Evolutionary conservation across 1,139 yeast genomes (phyloP), one percentile per base, ranked within the genome.

Genomic region (Nakaseomyces nivariensis): DNA sequence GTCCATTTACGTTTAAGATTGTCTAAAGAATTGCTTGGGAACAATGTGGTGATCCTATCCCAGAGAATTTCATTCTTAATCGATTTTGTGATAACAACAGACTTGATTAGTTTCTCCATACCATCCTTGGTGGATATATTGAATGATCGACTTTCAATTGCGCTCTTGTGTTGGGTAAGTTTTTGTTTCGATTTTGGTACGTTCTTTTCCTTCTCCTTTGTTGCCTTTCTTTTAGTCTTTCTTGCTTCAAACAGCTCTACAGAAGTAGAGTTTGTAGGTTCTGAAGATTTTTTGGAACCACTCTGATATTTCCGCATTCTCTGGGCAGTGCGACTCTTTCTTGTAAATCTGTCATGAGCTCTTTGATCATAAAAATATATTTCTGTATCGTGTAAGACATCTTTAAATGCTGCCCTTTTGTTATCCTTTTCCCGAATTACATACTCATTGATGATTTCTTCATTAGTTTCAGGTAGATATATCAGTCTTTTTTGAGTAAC

Each of bases 1-100:
- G 63, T 60, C 66, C 68, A 66, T 43, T 62, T 63, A 45, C 63
- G 64, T 51, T 64, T 63, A 7, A 66, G 48, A 49, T 60, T 63
- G 22, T 60, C 61, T 24, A 62, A 41, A 3, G 67, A 58, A 43
- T 64, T 63, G 50, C 57, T 62, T 2, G 67, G 67, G 43, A 64
- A 66, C 7, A 64, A 43, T 5, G 51, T 50, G 10, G 61, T 56
- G 9, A 66, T 61, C 11, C 56, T 55, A 24, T 61, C 59, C 69
- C 69, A 66, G 32, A 51, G 50, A 27, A 64, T 62, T 42, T 64
- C 66, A 45, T 65, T 64, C 38, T 58, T 63, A 11, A 66, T 60
- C 57, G 67, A 62, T 44, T 62, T 63, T 1, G 67, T 59, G 13
- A 66, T 61, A 11, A 63, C 66, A 25, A 61, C 66, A 5, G 62